Percentiles rank a stretch among this genome's conserved stretches.
These are phyloP conservation scores for Dalbergia cochinchinensis DNA, from an alignment of 306 rosid genomes.

Conservation along the genomic window DNA sequence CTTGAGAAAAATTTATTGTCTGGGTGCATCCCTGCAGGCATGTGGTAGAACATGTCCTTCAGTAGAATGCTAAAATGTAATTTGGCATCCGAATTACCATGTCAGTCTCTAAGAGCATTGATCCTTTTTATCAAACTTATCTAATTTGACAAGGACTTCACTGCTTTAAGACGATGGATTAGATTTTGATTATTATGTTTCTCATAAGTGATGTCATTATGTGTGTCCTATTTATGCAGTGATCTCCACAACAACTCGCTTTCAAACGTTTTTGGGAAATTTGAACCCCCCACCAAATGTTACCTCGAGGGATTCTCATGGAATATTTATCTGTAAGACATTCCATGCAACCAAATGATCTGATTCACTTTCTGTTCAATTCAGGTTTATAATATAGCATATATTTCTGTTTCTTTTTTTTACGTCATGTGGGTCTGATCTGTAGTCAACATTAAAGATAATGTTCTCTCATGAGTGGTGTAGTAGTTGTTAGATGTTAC, in stretches of 20 bases:
- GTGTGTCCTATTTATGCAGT: constrained; percentile 55
- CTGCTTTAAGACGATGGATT: constrained; percentile 23
- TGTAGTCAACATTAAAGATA: no score
- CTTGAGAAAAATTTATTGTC: constrained; percentile 61
- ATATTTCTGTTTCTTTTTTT: not conserved
- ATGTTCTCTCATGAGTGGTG: no score
- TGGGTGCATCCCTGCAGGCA: constrained; percentile 61
- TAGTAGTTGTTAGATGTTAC: no score
- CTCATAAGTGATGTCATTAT: constrained; percentile 18
- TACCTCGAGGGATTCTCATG: constrained; percentile 68
- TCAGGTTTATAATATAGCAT: constrained; percentile 24
- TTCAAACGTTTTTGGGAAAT: constrained; percentile 53
- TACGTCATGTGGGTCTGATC: not conserved
- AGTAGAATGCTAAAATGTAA: constrained; percentile 59
- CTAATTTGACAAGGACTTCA: constrained; percentile 11
- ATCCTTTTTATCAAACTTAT: constrained; percentile 35
- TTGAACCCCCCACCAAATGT: constrained; percentile 65
- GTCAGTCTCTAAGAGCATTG: constrained; percentile 14
- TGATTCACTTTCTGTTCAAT: constrained; percentile 24
- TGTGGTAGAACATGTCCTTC: constrained; percentile 66
- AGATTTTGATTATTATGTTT: constrained; percentile 35
- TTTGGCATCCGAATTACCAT: constrained; percentile 21
- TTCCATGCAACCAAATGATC: constrained; percentile 30
- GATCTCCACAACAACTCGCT: constrained; percentile 77
- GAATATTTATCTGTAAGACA: constrained; percentile 30